Evolutionary conservation across 169 alveolate species (phyloP).

Genomic region (Cyclospora cayetanensis): DNA sequence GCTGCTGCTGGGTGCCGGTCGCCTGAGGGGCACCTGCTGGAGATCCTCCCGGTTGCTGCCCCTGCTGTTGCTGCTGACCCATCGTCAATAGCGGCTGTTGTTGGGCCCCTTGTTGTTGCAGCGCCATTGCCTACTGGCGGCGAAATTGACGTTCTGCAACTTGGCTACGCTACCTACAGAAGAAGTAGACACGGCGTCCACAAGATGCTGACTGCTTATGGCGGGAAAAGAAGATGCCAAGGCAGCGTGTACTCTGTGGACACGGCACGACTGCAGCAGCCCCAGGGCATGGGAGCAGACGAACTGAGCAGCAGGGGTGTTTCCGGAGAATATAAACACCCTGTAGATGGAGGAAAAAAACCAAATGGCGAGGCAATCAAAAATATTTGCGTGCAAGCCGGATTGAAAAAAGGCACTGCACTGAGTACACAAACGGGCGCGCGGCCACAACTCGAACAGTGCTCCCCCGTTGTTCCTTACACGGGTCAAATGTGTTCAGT

Average conservation of each 20-base stretch:
- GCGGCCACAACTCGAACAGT: conserved; percentile 42
- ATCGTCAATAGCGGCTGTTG: conserved; percentile 62
- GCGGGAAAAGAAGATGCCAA: conserved; percentile 35
- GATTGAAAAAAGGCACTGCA: conserved; percentile 57
- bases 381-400: conserved; percentile 52
- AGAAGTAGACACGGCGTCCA: background rate
- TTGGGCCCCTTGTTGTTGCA: conserved; percentile 52
- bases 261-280: conserved; percentile 35
- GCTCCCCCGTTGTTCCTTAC: conserved; percentile 40
- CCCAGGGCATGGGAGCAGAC: conserved; percentile 43
- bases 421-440: conserved; percentile 49
- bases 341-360: background rate
- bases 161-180: background rate
- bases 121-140: conserved; percentile 28
- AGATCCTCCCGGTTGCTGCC: conserved; percentile 3
- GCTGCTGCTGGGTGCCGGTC: conserved; percentile 42
- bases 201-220: conserved; percentile 1
- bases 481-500: conserved; percentile 41
- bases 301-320: conserved; percentile 15
- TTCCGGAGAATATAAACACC: conserved; percentile 19
- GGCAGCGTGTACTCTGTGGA: conserved; percentile 39
- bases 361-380: conserved; percentile 1
- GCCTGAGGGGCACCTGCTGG: conserved; percentile 8
- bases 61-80: conserved; percentile 57
- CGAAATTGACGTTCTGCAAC: background rate